Evolutionary conservation across 768 basidiomycete genomes (phyloP).

Genomic region (Exidia glandulosa): DNA sequence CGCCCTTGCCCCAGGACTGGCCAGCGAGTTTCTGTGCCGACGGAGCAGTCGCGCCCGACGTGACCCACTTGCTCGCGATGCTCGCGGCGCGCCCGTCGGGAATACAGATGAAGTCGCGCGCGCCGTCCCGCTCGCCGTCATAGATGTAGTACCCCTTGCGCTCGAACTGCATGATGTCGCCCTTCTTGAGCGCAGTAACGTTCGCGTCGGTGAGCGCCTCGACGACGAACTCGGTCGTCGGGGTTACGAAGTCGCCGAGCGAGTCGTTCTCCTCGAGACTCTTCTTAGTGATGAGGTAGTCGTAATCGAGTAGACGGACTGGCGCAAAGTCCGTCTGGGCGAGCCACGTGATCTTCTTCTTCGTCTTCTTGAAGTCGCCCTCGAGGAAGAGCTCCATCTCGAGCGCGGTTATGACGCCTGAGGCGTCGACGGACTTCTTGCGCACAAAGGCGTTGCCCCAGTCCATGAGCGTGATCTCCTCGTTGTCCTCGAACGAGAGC

Average conservation of each 20-base stretch:
- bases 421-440: slow-evolving; percentile 48
- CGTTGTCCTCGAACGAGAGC: slow-evolving; percentile 75
- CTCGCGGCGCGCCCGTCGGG: slow-evolving; percentile 81
- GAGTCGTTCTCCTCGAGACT: slow-evolving; percentile 92
- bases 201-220: slow-evolving; percentile 80
- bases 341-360: slow-evolving; percentile 98
- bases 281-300: slow-evolving; percentile 99
- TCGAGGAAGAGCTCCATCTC: slow-evolving; percentile 80
- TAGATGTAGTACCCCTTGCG: slow-evolving; percentile 93
- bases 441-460: slow-evolving; percentile 97
- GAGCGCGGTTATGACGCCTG: slow-evolving; percentile 49
- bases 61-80: slow-evolving; percentile 66
- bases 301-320: slow-evolving; percentile 83
- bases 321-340: slow-evolving; percentile 32
- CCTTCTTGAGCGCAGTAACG: slow-evolving; percentile 58
- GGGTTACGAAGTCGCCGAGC: slow-evolving; percentile 73
- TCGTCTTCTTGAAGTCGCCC: slow-evolving; percentile 98
- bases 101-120: slow-evolving; percentile 75
- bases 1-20: slow-evolving; percentile 1
- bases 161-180: slow-evolving; percentile 97
- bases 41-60: slow-evolving; percentile 8
- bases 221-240: slow-evolving; percentile 80
- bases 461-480: slow-evolving; percentile 98
- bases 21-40: slow-evolving; percentile 9
- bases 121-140: slow-evolving; percentile 43